Base-by-base conservation (phyloP, 2,329 filamentous ascomycete species). In the Penicillium sp. region DNA sequence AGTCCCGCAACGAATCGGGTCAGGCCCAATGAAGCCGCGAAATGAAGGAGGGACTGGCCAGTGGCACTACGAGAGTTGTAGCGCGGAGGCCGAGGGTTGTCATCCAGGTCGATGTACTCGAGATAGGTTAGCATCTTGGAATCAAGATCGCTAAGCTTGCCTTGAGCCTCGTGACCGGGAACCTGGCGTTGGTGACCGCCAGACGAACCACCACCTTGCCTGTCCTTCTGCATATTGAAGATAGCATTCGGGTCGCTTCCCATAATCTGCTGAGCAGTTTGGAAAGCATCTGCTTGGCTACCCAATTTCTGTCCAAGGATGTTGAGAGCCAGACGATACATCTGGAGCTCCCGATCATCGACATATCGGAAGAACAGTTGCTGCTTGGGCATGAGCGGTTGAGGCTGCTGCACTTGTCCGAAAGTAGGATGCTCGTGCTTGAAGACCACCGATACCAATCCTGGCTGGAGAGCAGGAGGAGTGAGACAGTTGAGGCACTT, bases 41-140 rank as follows among this genome's bases (percentile, higher is more conserved):
- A 82, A 71, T 95, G 91, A 64, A 96, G 84, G 84, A 96, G 89
- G 1, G 90, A 92, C 72, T 94, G 91, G 0, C 91, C 91, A 13
- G 87, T 91, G 1, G 85, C 78, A 68, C 81, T 79, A 60, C 84
- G 85, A 55, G 89, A 80, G 72, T 95, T 91, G 64, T 91, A 86
- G 28, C 85, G 85, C 15, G 90, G 86, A 68, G 85, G 83, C 64
- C 89, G 84, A 4, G 88, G 84, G 71, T 86, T 92, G 68, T 93
- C 89, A 72, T 92, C 89, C 28, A 92, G 81, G 73, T 94, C 91
- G 70, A 93, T 89, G 49, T 92, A 82, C 68, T 94, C 90, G n/a
- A 95, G 81, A 61, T 90, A 88, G 68, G 86, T 89, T 66, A 95
- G 80, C 64, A 95, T 84, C 64, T 88, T 85, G 13, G 83, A 82